phyloP scores from a whole-genome alignment of 345 rosid genomes.

The Luvunga scandens region DNA sequence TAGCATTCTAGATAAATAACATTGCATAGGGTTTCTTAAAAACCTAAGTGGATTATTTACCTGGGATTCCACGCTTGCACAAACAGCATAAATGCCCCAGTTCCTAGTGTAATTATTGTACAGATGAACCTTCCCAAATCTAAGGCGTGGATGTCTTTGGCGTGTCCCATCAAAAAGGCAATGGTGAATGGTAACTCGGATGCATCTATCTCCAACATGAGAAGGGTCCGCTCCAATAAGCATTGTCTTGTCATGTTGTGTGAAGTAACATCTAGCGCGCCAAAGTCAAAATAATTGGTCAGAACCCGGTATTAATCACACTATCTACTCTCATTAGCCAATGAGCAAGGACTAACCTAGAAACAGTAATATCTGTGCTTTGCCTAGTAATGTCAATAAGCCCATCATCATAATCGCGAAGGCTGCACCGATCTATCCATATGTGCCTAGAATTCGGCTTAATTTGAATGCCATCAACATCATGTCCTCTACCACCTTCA shows the following conservation, averaged over 20 bases:
- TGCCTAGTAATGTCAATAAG: slow-evolving; percentile 89
- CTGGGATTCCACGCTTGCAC: slow-evolving; percentile 94
- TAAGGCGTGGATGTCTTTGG: slow-evolving; percentile 92
- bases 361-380: slow-evolving; percentile 89
- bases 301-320: not conserved
- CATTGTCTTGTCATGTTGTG: slow-evolving; percentile 80
- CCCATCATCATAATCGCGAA: slow-evolving; percentile 82
- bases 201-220: slow-evolving; percentile 71
- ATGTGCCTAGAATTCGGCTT: slow-evolving; percentile 85
- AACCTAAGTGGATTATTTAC: slow-evolving; percentile 25
- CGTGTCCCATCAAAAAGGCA: slow-evolving; percentile 89
- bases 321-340: not conserved
- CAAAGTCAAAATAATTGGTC: slow-evolving; percentile 11
- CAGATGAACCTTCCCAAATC: slow-evolving; percentile 81
- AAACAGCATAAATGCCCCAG: slow-evolving; percentile 93
- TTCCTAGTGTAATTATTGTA: slow-evolving; percentile 84
- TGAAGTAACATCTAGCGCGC: slow-evolving; percentile 68
- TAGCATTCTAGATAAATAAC: not conserved
- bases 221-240: slow-evolving; percentile 89
- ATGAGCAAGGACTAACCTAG: slow-evolving; percentile 43
- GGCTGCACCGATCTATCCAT: slow-evolving; percentile 95
- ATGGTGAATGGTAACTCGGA: slow-evolving; percentile 92
- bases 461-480: slow-evolving; percentile 89
- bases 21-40: not conserved
- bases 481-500: slow-evolving; percentile 83